phyloP scores from a whole-genome alignment of 768 basidiomycete species.

The Nevesoporus exiguus region DNA sequence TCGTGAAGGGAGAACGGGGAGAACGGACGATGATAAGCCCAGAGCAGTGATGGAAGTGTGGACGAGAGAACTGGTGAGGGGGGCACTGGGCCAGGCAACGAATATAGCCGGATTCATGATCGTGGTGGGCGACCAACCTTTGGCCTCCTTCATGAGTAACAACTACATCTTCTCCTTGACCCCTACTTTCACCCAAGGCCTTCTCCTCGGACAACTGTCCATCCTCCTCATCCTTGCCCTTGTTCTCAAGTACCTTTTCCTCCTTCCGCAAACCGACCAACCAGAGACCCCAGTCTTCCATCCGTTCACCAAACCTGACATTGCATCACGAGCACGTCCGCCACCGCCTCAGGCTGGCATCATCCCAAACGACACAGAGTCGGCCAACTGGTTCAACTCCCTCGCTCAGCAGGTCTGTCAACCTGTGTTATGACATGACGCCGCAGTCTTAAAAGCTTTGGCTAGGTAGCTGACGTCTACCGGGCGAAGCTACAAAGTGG shows the following conservation, averaged over 20 bases:
- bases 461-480: slow-evolving; percentile 68
- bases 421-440: neutral
- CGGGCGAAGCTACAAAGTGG: slow-evolving; percentile 73
- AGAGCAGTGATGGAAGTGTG: slow-evolving; percentile 38
- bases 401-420: slow-evolving; percentile 72
- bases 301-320: slow-evolving; percentile 51
- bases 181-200: slow-evolving; percentile 93
- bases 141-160: slow-evolving; percentile 22
- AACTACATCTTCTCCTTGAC: slow-evolving; percentile 71
- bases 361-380: slow-evolving; percentile 47
- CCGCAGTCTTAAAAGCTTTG: neutral
- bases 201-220: slow-evolving; percentile 88
- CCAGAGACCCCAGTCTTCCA: slow-evolving; percentile 58
- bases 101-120: slow-evolving; percentile 32
- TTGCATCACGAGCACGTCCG: slow-evolving; percentile 39
- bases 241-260: slow-evolving; percentile 93
- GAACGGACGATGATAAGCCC: slow-evolving; percentile 27
- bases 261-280: slow-evolving; percentile 67
- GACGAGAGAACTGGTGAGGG: slow-evolving; percentile 50
- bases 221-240: slow-evolving; percentile 72
- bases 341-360: slow-evolving; percentile 6
- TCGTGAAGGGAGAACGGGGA: slow-evolving; percentile 25
- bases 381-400: slow-evolving; percentile 88
- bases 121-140: neutral
- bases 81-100: slow-evolving; percentile 53